Conservation (phyloP, 192 early-diverging fungal species). For the Podochytrium sp. region DNA sequence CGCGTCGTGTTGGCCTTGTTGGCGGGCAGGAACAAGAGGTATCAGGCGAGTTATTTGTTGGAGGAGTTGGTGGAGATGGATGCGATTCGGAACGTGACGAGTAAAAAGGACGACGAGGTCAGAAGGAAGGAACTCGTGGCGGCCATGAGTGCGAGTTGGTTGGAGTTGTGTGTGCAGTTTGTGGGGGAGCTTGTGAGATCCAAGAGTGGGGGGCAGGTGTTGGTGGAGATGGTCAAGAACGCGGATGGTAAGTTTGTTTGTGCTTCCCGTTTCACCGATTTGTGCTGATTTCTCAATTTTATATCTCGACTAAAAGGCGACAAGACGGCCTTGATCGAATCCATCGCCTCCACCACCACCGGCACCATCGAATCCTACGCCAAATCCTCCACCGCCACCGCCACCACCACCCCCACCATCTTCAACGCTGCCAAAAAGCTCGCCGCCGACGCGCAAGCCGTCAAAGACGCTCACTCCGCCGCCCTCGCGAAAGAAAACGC, state of each 20-base stretch:
- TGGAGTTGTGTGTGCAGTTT: conserved; percentile 58
- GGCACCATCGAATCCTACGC: conserved; percentile 28
- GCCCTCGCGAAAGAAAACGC: conserved; percentile 42
- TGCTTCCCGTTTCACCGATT: background rate
- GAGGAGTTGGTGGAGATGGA: conserved; percentile 67
- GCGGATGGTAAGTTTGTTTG: conserved; percentile 31
- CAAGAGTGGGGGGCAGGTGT: conserved; percentile 68
- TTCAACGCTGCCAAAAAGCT: conserved; percentile 64
- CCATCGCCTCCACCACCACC: conserved; percentile 21
- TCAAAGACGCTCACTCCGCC: conserved; percentile 47
- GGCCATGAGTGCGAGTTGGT: conserved; percentile 62
- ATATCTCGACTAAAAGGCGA: conserved; percentile 24
- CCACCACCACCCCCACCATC: conserved; percentile 17
- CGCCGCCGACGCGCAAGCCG: conserved; percentile 44
- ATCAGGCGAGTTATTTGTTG: conserved; percentile 62
- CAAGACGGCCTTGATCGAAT: conserved; percentile 30
- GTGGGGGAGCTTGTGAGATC: conserved; percentile 64
- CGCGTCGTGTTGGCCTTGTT: conserved; percentile 83
- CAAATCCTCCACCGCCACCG: background rate
- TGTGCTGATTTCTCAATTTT: background rate
- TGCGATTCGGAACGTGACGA: conserved; percentile 65
- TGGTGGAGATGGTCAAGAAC: conserved; percentile 45
- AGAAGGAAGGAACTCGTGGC: conserved; percentile 72
- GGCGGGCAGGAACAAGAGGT: conserved; percentile 73
- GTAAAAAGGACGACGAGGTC: conserved; percentile 80